Base-by-base conservation (phyloP, 805 yeast species). In the Barnettozyma salicaria region DNA sequence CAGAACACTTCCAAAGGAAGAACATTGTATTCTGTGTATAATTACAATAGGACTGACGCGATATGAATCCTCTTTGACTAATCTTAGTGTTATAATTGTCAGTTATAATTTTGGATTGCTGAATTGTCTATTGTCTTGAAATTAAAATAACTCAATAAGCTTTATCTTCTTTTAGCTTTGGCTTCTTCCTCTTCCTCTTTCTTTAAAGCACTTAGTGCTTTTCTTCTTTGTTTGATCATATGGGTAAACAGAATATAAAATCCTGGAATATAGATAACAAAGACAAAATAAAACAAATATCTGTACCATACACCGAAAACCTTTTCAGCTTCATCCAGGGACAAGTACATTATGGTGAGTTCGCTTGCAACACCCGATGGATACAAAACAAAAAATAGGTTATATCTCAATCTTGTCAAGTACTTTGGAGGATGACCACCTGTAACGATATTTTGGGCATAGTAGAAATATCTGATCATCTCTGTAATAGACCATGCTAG, bases 401-500 rank as follows among this genome's bases (percentile, higher is more conserved):
- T 83, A 69, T 92, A 92, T 53, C 98, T 74, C 45, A 87, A 63
- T 70, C 80, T 73, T 14, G 78, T 72, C 47, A 90, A 67, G 54
- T 64, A 56, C 26, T 55, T 50, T 5, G 92, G 83, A 12, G 83
- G 79, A 2, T 63, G 53, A 2, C 70, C 74, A 7, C 65, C 63
- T 20, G 69, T 64, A 19, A 59, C 55, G 43, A 83, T 60, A 48
- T 78, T 78, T 37, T 80, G 69, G 7, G 94, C 89, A 56, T 92
- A 94, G 64, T 76, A 92, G 29, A 86, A 72, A 62, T 92, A 92
- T 58, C 98, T 73, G 40, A 89, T 80, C 30, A 86, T 71, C 61
- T 92, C 98, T n/a, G 97, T 86, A 36, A 85, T 51, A n/a, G 92
- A 76, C 98, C 98, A 92, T 10, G 96, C 88, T 30, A 77, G 49